Evolutionary conservation across 345 rosid species (phyloP), one percentile per base, ranked within the genome.

Genomic region (Punica granatum): DNA sequence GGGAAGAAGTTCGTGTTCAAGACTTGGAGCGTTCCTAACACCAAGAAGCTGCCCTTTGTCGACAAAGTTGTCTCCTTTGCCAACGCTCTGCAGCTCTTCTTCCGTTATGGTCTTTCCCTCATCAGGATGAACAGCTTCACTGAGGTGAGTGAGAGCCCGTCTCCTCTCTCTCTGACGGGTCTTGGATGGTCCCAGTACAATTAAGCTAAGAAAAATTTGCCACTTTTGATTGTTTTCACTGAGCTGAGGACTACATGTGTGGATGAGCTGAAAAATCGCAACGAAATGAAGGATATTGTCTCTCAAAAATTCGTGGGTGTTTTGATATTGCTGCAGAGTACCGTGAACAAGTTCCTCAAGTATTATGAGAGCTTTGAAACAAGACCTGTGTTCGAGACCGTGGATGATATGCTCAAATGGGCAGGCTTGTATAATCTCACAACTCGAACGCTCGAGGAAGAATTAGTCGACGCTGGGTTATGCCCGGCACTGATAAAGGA

Each of bases 361-460:
- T 89, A 86, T 76, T 94, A 94, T 33, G 80, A 83, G 51, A 80
- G 79, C 60, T 26, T 72, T 69, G 90, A 88, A 53, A 70, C 74
- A 2, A 91, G 97, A 67, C 97, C 99, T 0, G 67, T 81, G 66
- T 94, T 94, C 51, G 79, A 85, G 51, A 89, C 80, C 34, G 96
- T 94, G 48, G 99, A 91, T 30, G 88, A 65, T 79, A 91, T 94
- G 99, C 92, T 94, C 53, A 78, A 86, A 67, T 94, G 99, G 97
- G 81, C 88, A 25, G 95, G 86, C 61, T 74, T 94, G 79, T 84
- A 79, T 72, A 70, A 84, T 78, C 96, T 91, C 76, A 94, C 99
- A 3, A 74, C 77, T 46, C 64, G 67, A 53, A 82, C 84, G 67
- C 78, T 91, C 81, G 75, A 72, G n/a, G 92, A 89, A 16, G 83